Evolutionary conservation across 306 rosid species (phyloP).

Genomic region (Quercus berberidifolia): DNA sequence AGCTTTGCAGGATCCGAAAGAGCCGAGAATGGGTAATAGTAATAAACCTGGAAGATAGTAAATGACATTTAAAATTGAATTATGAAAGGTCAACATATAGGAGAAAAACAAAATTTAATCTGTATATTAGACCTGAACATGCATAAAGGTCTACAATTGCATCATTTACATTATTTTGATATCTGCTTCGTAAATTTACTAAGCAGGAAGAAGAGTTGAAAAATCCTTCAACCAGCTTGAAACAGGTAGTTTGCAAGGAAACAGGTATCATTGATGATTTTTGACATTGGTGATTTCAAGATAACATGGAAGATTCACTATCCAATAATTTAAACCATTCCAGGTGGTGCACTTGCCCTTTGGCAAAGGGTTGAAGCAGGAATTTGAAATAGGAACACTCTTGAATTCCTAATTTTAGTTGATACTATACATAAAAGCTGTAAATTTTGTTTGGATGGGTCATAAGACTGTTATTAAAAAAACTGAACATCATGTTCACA

Average conservation of each 20-base stretch:
- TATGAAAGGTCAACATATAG: neutral
- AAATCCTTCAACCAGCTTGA: neutral
- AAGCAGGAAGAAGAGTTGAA: neutral
- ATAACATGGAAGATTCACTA: too few species aligned
- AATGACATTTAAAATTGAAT: neutral
- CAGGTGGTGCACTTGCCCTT: too few species aligned
- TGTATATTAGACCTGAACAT: neutral
- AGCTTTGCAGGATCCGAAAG: slow-evolving; percentile 93
- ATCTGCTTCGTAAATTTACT: neutral
- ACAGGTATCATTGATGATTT: too few species aligned
- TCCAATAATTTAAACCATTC: too few species aligned
- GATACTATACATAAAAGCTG: too few species aligned
- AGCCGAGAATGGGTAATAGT: slow-evolving; percentile 93
- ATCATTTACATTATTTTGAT: neutral
- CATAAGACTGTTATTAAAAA: too few species aligned
- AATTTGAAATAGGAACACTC: too few species aligned
- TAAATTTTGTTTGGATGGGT: too few species aligned
- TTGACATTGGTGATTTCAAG: too few species aligned
- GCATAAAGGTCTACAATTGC: neutral
- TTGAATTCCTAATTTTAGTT: too few species aligned
- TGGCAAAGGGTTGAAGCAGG: too few species aligned
- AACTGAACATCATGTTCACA: too few species aligned
- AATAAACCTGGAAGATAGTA: slow-evolving; percentile 65
- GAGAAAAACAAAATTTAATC: neutral
- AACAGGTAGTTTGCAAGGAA: neutral